Percentiles rank a stretch among this genome's conserved stretches.
Conservation (phyloP, 768 basidiomycete species). For the Agaricus bisporus region DNA sequence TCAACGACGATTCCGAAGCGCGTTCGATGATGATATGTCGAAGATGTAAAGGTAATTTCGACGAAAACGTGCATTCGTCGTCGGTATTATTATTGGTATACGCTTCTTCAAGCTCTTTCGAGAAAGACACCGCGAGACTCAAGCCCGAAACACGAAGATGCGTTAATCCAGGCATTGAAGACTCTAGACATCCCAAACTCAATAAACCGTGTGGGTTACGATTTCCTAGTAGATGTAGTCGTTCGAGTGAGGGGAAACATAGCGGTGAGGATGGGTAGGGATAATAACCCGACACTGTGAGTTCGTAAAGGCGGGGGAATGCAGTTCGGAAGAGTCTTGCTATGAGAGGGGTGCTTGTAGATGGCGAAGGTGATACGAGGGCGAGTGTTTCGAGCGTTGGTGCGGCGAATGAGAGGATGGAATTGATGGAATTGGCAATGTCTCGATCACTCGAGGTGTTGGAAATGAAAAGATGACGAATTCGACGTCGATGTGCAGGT, state of each 20-base stretch:
- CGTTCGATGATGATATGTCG: conserved; percentile 22
- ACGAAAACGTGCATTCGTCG: conserved; percentile 15
- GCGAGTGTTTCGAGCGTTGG: conserved; percentile 37
- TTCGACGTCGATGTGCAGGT: conserved; percentile 30
- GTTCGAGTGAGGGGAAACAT: conserved; percentile 30
- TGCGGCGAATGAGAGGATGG: conserved; percentile 30
- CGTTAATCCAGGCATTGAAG: conserved; percentile 32
- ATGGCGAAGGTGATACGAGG: conserved; percentile 27
- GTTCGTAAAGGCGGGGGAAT: conserved; percentile 34
- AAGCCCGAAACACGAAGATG: conserved; percentile 38
- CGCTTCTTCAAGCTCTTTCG: conserved; percentile 32
- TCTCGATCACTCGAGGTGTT: conserved; percentile 14
- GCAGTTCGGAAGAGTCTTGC: conserved; percentile 34
- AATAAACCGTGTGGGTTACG: conserved; percentile 45
- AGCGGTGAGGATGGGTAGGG: conserved; percentile 34
- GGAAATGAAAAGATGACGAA: conserved; percentile 41
- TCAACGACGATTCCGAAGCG: conserved; percentile 16
- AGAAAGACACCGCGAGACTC: conserved; percentile 34
- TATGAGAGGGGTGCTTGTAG: conserved; percentile 31
- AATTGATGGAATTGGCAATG: conserved; percentile 14
- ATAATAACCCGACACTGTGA: conserved; percentile 44
- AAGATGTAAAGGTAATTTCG: conserved; percentile 21
- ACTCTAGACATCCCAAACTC: conserved; percentile 28
- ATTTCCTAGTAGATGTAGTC: conserved; percentile 42
- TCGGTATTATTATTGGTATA: conserved; percentile 10